phyloP scores from a whole-genome alignment of 345 rosid species.

The Populus ilicifolia region DNA sequence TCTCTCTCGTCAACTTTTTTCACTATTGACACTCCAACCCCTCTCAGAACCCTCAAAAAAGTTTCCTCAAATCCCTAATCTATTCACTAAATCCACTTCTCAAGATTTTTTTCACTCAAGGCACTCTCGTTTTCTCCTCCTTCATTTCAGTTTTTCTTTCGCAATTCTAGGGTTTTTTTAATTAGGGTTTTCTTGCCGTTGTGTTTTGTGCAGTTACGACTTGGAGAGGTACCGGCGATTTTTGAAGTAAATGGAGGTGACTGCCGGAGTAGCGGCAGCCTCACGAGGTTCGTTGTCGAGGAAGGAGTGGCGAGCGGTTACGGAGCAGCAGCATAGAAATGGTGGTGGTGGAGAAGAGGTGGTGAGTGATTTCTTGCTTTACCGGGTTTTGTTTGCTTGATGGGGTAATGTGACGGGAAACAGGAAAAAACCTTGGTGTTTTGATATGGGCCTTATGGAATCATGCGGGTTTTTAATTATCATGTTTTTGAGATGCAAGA shows the following conservation, averaged over 20 bases:
- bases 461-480: neutral
- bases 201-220: neutral
- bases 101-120: neutral
- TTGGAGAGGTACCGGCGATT: slow-evolving; percentile 22
- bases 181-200: slow-evolving; percentile 3
- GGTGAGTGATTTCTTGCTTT: neutral
- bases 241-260: slow-evolving; percentile 73
- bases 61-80: neutral
- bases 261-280: slow-evolving; percentile 54
- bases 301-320: slow-evolving; percentile 94
- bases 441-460: neutral
- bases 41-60: slow-evolving; percentile 29
- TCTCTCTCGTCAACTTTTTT: slow-evolving; percentile 19
- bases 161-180: slow-evolving; percentile 30
- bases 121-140: neutral
- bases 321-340: slow-evolving; percentile 64
- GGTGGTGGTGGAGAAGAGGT: slow-evolving; percentile 52
- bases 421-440: neutral
- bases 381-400: neutral
- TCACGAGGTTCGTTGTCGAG: slow-evolving; percentile 60
- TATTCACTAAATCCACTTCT: no score
- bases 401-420: slow-evolving; percentile 1
- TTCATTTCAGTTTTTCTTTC: neutral
- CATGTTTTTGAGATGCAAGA: neutral
- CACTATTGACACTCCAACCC: slow-evolving; percentile 22